Conservation (phyloP, 805 yeast genomes). For the Nakazawaea populi region DNA sequence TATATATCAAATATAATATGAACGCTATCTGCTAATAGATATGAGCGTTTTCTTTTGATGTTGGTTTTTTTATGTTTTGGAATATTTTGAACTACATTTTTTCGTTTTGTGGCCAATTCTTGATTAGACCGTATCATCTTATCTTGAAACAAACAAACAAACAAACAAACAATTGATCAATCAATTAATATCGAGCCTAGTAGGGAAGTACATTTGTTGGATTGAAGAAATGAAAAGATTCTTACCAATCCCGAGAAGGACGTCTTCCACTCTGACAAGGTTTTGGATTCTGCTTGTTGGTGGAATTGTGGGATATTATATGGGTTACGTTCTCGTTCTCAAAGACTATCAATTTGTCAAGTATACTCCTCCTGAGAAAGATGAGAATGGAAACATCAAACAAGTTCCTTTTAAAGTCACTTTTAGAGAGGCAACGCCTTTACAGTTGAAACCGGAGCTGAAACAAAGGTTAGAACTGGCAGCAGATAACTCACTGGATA, state of each 20-base stretch:
- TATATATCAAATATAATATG: background rate
- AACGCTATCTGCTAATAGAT: no score
- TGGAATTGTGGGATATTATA: slow-evolving; percentile 14
- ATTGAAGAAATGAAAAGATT: background rate
- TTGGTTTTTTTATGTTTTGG: no score
- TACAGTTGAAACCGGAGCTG: slow-evolving; percentile 30
- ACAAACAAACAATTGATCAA: background rate
- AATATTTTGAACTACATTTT: background rate
- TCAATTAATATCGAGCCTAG: background rate
- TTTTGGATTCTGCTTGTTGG: slow-evolving; percentile 9
- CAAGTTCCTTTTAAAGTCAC: slow-evolving; percentile 27
- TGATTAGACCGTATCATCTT: background rate
- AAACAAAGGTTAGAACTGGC: background rate
- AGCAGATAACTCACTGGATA: background rate
- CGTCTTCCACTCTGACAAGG: background rate
- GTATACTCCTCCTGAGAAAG: slow-evolving; percentile 32
- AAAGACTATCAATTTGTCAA: slow-evolving; percentile 32
- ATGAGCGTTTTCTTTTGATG: no score
- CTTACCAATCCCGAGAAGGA: background rate
- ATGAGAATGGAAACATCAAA: slow-evolving; percentile 32
- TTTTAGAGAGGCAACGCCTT: slow-evolving; percentile 30
- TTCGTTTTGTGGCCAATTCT: background rate
- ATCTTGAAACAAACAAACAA: background rate
- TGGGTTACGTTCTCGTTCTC: slow-evolving; percentile 21
- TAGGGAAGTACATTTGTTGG: no score